A percentile compares a stretch with the other conserved stretches of the same genome.
Conservation (phyloP, 2,329 filamentous ascomycete genomes). For the Celoporthe dispersa region DNA sequence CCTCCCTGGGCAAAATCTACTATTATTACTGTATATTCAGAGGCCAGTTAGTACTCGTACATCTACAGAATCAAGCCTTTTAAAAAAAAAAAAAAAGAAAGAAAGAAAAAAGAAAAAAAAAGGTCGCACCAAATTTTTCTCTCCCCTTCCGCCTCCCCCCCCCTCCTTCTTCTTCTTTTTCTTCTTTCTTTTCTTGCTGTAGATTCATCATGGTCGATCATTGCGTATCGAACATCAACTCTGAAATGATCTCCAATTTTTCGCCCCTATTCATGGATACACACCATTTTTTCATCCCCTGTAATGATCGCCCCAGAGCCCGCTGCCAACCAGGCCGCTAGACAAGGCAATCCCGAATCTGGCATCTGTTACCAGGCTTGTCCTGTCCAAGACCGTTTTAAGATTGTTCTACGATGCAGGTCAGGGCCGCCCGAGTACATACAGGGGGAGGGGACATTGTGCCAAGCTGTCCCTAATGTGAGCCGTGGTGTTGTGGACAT, state of each 20-base stretch:
- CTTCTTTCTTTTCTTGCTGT: neutral
- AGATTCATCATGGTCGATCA: neutral
- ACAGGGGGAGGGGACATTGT: neutral
- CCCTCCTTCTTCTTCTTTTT: neutral
- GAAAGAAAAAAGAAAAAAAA: neutral
- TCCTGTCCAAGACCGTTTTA: neutral
- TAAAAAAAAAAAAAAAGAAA: no score
- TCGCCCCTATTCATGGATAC: conserved; percentile 24
- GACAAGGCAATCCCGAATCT: neutral
- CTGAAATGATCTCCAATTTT: conserved; percentile 28
- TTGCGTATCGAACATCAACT: neutral
- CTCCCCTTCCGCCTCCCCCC: no score
- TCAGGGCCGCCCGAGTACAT: neutral
- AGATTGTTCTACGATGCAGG: neutral
- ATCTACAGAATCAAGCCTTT: neutral
- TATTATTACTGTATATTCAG: neutral
- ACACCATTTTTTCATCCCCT: conserved; percentile 11
- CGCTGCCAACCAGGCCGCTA: neutral
- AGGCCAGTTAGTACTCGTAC: neutral
- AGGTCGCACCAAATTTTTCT: neutral
- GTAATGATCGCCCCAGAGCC: neutral
- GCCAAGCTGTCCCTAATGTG: neutral
- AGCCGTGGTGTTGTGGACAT: neutral
- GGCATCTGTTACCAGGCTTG: neutral
- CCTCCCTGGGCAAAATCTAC: neutral